Percentiles rank a stretch among this genome's conserved stretches.
phyloP scores from a whole-genome alignment of 495 filamentous ascomycete genomes.

The Penicillium paradoxum region DNA sequence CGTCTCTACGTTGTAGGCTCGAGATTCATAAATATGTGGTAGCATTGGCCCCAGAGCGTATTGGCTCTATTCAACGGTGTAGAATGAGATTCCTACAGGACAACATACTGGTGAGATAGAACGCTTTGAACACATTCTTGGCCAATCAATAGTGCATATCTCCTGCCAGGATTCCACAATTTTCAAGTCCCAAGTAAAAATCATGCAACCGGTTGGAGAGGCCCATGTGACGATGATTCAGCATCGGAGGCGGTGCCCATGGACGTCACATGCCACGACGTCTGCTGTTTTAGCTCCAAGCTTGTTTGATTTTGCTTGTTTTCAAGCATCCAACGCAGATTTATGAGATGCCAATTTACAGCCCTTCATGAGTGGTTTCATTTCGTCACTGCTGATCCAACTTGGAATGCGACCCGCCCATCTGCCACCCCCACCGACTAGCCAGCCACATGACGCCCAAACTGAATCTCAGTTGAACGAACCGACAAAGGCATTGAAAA shows the following conservation, averaged over 20 bases:
- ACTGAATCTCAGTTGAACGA: conserved; percentile 9
- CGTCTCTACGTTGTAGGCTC: not conserved
- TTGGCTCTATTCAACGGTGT: too few species aligned
- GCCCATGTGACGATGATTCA: conserved; percentile 17
- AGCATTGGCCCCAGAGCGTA: not conserved
- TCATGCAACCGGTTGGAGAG: not conserved
- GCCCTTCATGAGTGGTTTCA: conserved; percentile 63
- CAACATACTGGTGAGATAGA: not conserved
- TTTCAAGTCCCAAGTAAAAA: not conserved
- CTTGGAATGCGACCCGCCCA: conserved; percentile 70
- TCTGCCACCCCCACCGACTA: conserved; percentile 43
- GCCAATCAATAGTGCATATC: not conserved
- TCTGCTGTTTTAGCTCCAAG: not conserved
- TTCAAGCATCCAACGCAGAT: not conserved
- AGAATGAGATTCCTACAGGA: not conserved
- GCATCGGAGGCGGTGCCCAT: conserved; percentile 11
- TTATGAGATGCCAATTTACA: conserved; percentile 11
- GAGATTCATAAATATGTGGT: not conserved
- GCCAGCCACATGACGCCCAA: conserved; percentile 10
- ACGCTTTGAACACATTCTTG: not conserved
- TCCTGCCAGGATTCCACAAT: not conserved
- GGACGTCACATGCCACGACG: conserved; percentile 22
- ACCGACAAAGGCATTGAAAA: conserved; percentile 12
- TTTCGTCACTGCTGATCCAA: conserved; percentile 70
- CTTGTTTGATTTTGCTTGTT: conserved; percentile 4